Evolutionary conservation across 352 stramenopile species (phyloP), one percentile per base, ranked within the genome.

Genomic region (Phytophthora hibernalis): DNA sequence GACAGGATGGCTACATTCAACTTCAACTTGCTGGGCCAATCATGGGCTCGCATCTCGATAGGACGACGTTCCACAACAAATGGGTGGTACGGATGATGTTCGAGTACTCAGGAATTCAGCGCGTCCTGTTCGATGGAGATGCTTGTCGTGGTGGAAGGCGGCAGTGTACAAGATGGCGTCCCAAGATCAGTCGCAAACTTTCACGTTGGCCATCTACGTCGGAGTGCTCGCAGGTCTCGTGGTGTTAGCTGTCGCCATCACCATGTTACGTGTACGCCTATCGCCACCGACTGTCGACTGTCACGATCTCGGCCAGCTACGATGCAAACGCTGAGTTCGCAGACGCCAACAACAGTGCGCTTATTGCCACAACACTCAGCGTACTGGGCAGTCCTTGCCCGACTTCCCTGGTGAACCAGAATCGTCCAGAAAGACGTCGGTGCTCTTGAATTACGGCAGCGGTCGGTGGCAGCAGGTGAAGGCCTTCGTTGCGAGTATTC

Each of bases 321-420:
- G 60, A 65, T 35, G 58, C 48, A 11, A 20, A 67, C 11, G 45
- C 48, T 15, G 57, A 68, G 20, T 16, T 37, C 10, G 20, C 50
- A 42, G 52, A 58, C 18, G 10, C 28, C 21, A 63, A 54, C 38
- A 61, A 37, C 33, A 37, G 13, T 3, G 60, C 60, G 15, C 31
- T 74, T 16, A 74, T 74, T 12, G 66, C 66, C 2, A 74, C 66
- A 16, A 70, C 66, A 33, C 49, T 74, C 31, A 74, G 60, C 35
- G 49, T 31, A 12, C n/a, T 74, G 48, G 50, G 48, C 12, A 74
- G 66, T 33, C 66, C 2, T 18, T 65, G 22, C 21, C 66, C 13
- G 35, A 61, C 15, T 54, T 54, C 9, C 28, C 48, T 8, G 48
- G 62, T 8, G 53, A 74, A 2, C 22, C 44, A 24, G 45, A 5